Evolutionary conservation across 306 rosid genomes (phyloP).

Genomic region (Vachellia collinsii): DNA sequence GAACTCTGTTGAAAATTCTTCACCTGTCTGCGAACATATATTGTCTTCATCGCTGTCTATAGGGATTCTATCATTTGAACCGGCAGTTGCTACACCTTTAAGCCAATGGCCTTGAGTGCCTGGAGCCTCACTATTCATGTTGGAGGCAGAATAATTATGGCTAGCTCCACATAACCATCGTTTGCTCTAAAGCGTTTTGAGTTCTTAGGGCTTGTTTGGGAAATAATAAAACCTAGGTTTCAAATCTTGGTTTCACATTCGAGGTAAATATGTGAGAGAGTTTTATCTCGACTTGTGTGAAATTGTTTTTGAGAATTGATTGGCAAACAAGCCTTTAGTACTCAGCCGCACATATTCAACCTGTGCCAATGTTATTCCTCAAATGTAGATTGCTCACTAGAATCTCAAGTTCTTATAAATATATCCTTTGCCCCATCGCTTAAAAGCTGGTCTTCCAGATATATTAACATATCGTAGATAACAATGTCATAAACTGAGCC

Average conservation of each 20-base stretch:
- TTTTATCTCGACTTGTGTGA: too few relatives aligned
- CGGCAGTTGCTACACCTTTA: constrained; percentile 42
- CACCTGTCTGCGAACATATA: constrained; percentile 80
- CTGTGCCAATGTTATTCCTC: constrained; percentile 11
- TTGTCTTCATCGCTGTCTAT: constrained; percentile 43
- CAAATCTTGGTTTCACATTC: too few relatives aligned
- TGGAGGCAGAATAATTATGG: constrained; percentile 44
- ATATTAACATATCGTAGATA: constrained; percentile 10
- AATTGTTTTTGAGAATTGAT: too few relatives aligned
- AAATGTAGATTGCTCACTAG: not conserved
- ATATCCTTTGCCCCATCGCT: constrained; percentile 16
- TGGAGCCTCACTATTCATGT: constrained; percentile 70
- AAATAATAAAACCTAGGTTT: too few relatives aligned
- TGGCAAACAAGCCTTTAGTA: too few relatives aligned
- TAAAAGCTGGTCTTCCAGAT: constrained; percentile 16
- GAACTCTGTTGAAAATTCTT: constrained; percentile 86
- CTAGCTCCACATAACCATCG: constrained; percentile 39
- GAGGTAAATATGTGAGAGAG: too few relatives aligned
- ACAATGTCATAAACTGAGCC: not conserved
- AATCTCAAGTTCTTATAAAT: constrained; percentile 12
- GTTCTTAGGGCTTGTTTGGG: too few relatives aligned
- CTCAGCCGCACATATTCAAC: constrained; percentile 11
- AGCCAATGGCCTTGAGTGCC: constrained; percentile 43
- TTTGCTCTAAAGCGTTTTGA: constrained; percentile 23
- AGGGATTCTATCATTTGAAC: constrained; percentile 35